Conservation (phyloP, 164 flowering plant genomes). For the Nelumbo lutea region DNA sequence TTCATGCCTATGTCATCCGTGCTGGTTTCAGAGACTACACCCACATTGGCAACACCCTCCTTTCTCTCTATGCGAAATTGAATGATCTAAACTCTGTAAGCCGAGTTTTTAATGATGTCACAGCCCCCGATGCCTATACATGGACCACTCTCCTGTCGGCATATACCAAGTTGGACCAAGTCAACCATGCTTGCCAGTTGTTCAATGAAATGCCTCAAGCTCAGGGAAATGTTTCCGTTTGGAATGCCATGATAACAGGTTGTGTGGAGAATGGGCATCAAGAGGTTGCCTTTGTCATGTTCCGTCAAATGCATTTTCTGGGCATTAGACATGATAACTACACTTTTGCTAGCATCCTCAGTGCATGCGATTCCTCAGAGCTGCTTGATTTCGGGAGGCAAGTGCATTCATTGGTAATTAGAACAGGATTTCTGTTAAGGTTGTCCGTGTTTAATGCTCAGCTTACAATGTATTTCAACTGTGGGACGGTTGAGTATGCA, state of each 20-base stretch:
- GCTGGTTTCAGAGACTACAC: conserved; percentile 31
- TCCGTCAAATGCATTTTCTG: neutral
- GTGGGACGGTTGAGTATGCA: neutral
- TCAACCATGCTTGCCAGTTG: conserved; percentile 29
- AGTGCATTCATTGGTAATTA: neutral
- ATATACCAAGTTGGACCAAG: conserved; percentile 31
- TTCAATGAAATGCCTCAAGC: conserved; percentile 39
- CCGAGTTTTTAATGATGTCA: conserved; percentile 23
- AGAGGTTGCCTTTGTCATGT: neutral
- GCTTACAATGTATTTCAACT: neutral
- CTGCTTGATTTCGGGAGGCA: neutral
- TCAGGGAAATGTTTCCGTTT: neutral
- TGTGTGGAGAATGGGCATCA: neutral
- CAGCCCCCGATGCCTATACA: conserved; percentile 47
- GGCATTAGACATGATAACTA: neutral
- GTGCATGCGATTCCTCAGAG: neutral
- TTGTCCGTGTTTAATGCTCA: neutral
- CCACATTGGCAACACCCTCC: conserved; percentile 43
- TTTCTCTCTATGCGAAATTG: conserved; percentile 40
- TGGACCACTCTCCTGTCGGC: conserved; percentile 51
- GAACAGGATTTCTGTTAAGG: neutral
- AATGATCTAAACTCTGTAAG: conserved; percentile 18
- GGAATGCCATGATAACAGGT: neutral
- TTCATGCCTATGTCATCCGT: conserved; percentile 33
- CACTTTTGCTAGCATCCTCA: neutral